Evolutionary conservation across 1,284 basidiomycete species (phyloP), one percentile per base, ranked within the genome.

Genomic region (Austropuccinia psidii): DNA sequence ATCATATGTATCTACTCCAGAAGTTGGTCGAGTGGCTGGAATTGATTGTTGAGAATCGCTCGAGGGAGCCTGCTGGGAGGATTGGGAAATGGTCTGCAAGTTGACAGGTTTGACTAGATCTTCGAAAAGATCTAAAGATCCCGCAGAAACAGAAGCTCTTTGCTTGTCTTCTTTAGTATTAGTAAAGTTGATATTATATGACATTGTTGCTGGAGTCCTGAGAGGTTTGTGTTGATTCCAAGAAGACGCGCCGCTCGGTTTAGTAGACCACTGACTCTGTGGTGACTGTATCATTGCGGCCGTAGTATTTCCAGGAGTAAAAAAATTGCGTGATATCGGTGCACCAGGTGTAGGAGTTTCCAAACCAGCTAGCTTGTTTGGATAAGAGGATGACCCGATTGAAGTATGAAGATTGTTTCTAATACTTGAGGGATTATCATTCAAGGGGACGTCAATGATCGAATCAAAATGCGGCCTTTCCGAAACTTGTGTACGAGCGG

Each of bases 221-320:
- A 43, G 27, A 24, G 52, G 70, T 73, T 73, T 73, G 35, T 64
- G 29, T 27, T 62, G 52, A 49, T 35, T 66, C 70, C 61, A 65
- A 19, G 27, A 19, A 13, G 35, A 24, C 15, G 52, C 21, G 39
- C 31, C 50, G 37, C 39, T 57, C 11, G 61, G 61, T 55, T 64
- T 73, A 65, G 49, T 64, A 54, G 69, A 73, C 69, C 69, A 73
- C 37, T 73, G 60, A 21, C 61, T 64, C 17, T 73, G 70, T 4
- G 70, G 61, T 17, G 58, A 64, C 21, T 37, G 70, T 37, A 73
- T 55, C n/a, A 49, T 9, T 15, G 52, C 39, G 39, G 70, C 49
- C 1, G 61, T 50, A 21, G 70, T 15, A 33, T 73, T 65, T 19
- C 69, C 69, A 3, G 70, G 61, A 37, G 60, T 73, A 35, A 73